A percentile compares a stretch with the other conserved stretches of the same genome.
Conservation (phyloP, 2,329 filamentous ascomycete genomes). For the Falciphora oryzae region DNA sequence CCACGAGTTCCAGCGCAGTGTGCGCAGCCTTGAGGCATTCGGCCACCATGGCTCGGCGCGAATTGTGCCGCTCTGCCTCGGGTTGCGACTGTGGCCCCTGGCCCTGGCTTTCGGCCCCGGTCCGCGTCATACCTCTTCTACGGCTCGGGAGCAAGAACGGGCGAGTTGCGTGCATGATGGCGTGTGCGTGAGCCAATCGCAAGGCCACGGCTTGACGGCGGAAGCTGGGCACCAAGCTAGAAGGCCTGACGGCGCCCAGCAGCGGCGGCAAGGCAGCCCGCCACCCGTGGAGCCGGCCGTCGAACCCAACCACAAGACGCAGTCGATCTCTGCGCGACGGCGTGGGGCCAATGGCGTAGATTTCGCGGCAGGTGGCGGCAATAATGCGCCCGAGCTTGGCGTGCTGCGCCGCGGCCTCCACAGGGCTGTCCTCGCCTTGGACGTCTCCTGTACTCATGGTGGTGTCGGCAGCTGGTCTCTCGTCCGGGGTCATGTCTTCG, state of each 20-base stretch:
- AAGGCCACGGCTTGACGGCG: conserved; percentile 45
- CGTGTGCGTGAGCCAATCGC: conserved; percentile 48
- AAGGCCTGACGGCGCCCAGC: conserved; percentile 36
- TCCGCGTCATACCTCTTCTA: conserved; percentile 11
- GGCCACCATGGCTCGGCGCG: conserved; percentile 28
- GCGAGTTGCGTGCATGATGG: conserved; percentile 49
- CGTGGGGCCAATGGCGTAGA: conserved; percentile 33
- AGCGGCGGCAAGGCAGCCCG: conserved; percentile 34
- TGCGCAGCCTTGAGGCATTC: conserved; percentile 43
- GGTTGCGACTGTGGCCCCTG: too few species aligned
- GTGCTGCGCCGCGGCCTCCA: conserved; percentile 42
- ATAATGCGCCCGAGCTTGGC: conserved; percentile 36
- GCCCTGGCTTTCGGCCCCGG: conserved; percentile 15
- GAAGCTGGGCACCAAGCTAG: conserved; percentile 39
- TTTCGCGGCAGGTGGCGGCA: conserved; percentile 31
- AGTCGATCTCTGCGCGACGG: conserved; percentile 29
- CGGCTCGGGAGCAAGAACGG: conserved; percentile 40
- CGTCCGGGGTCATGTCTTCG: conserved; percentile 44
- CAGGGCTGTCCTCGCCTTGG: conserved; percentile 36
- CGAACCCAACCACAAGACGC: conserved; percentile 31
- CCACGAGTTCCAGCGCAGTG: conserved; percentile 37
- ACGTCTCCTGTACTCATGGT: conserved; percentile 15
- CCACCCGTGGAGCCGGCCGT: conserved; percentile 34
- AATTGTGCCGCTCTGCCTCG: neutral
- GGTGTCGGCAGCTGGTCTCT: conserved; percentile 23